Base-by-base conservation (phyloP, 306 rosid species). In the Ormosia semicastrata region DNA sequence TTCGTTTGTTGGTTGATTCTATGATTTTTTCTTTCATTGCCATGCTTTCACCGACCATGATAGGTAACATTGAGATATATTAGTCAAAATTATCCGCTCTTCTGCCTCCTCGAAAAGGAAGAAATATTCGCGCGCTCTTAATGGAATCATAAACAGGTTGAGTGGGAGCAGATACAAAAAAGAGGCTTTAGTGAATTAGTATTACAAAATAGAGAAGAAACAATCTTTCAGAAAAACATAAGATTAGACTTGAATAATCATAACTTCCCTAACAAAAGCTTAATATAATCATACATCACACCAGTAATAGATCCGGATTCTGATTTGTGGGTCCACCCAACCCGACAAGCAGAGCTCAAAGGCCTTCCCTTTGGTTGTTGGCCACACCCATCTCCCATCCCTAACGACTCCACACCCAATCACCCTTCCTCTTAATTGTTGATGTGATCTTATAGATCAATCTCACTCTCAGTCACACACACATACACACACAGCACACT, bases 241-340 rank as follows among this genome's bases (percentile, higher is more conserved):
- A 39, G 66, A 85, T 63, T 79, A 72, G 88, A 88, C 75, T 75
- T 80, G 57, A 85, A 73, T 76, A 81, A 77, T 76, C 66, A 86
- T 77, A 79, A 40, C 57, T 81, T 78, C 54, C 78, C 73, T 82
- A 65, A 57, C 44, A 84, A 82, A 76, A 77, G 89, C 75, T 87
- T 79, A 67, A 93, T 73, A 88, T 76, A 91, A 87, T 91, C 85
- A 87, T 88, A 88, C 81, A 89, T 86, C 89, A 88, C 92, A 88
- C 90, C 86, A 75, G 83, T 77, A 89, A 58, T 81, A 85, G 94
- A 92, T 94, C 91, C 91, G 83, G 91, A 84, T 91, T 86, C 94
- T 87, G 97, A 92, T 92, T 83, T 94, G 93, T 91, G 94, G 93
- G 98, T 86, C 89, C 92, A 73, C 81, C 86, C 37, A 80, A 84